Evolutionary conservation across 2,329 filamentous ascomycete genomes (phyloP).

Genomic region (Trichoderma simmonsii): DNA sequence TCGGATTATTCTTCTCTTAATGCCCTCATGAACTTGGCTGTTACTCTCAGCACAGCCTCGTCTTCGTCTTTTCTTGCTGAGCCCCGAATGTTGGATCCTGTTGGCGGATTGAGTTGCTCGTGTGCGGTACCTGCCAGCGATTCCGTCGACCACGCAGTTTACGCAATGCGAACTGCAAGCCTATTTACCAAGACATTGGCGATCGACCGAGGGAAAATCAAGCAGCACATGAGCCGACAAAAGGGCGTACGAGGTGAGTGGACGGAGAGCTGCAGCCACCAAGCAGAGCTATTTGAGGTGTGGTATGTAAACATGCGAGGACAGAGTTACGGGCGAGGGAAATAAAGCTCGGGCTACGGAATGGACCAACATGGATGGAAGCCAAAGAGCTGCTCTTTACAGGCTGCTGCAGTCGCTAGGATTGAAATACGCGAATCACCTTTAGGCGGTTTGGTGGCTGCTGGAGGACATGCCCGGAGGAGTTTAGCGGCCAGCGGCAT

Average conservation of each 20-base stretch:
- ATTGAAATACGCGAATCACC: not conserved
- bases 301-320: not conserved
- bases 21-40: not conserved
- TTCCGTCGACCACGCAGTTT: not conserved
- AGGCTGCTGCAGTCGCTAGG: not conserved
- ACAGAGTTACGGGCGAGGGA: not conserved
- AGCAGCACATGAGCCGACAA: not conserved
- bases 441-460: not conserved
- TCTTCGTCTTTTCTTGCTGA: not conserved
- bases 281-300: not conserved
- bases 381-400: not conserved
- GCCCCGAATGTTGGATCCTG: not conserved
- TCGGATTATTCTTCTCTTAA: not conserved
- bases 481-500: slow-evolving; percentile 12
- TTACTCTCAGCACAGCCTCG: not conserved
- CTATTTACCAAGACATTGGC: slow-evolving; percentile 8
- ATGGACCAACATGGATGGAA: not conserved
- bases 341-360: not conserved
- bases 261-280: not conserved
- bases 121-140: not conserved
- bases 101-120: not conserved
- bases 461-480: not conserved
- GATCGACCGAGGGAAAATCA: not conserved
- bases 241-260: not conserved
- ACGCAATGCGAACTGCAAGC: not conserved